Base-by-base conservation (phyloP, 2,329 filamentous ascomycete genomes). In the Madurella mycetomatis region DNA sequence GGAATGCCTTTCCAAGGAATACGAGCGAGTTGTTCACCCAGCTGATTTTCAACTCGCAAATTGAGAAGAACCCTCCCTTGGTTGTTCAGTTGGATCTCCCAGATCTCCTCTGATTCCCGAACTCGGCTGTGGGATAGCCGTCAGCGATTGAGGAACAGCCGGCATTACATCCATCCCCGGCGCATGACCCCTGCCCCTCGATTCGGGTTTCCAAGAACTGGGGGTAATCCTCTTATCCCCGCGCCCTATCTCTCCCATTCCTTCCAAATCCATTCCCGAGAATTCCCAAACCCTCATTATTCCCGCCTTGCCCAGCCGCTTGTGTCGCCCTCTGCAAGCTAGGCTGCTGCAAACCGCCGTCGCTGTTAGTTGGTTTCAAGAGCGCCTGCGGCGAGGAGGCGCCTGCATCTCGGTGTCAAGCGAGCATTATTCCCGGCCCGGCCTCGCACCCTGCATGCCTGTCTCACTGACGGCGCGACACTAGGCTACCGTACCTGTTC, bases 291-390 rank as follows among this genome's bases (percentile, higher is more conserved):
- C 31, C 49, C 37, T 53, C 54, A 53, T 46, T 55, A 52, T 55
- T 58, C 37, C 53, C 57, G 54, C 42, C 46, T 47, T 57, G 57
- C 54, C 54, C 57, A 57, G 57, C 50, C 57, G 57, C 57, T 57
- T 59, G 54, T 52, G 47, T 55, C 47, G 51, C 54, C 52, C 31
- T 44, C 41, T n/a, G 46, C 49, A 41, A 51, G 48, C n/a, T n/a
- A n/a, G n/a, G n/a, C n/a, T n/a, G n/a, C n/a, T n/a, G n/a, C n/a
- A n/a, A n/a, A n/a, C n/a, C 45, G 19, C 42, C 13, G 31, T 31
- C 31, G 18, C 13, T 37, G 43, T 43, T 8, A 41, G 41, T 18
- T 41, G 34, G 34, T 15, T 11, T 9, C 13, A 37, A 37, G 41
- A 15, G 25, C 41, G 16, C 30, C 25, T 30, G 17, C n/a, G 30